Evolutionary conservation across 1,284 basidiomycete genomes (phyloP), one percentile per base, ranked within the genome.

Genomic region (Sphaerobolus stellatus): DNA sequence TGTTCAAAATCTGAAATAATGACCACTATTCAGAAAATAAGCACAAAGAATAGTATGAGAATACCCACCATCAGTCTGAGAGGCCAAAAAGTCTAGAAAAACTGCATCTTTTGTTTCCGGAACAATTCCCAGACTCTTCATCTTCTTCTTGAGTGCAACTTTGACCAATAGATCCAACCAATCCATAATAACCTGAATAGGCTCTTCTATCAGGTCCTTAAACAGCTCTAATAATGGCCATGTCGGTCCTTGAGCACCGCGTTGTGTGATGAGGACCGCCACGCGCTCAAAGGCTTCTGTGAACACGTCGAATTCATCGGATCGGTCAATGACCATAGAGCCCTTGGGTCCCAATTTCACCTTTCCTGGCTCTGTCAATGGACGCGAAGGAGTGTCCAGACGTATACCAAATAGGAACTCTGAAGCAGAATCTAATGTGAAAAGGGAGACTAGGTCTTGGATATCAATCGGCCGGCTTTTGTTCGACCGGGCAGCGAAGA

Each of bases 151-250:
- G 25, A 88, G 56, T 0, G 80, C 82, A 11, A 68, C 70, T 52
- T 74, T 61, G 2, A 89, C 82, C 6, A 88, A 71, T 1, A 85
- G 85, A 58, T 86, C 79, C 7, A 87, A 60, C 79, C 80, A 88
- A 25, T 70, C 67, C 54, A 75, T 73, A 57, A 88, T 83, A 5
- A 78, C 75, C 31, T 75, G 68, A 20, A 77, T 75, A 52, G 84
- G 76, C 13, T 72, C 72, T 46, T 70, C 62, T 25, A 79, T 82
- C 62, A 77, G 79, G 64, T 89, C 86, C 18, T 75, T 71, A 59
- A 80, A 77, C 3, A 88, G 59, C 64, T 90, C 88, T 38, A 82
- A 78, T 11, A 86, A 61, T 0, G 86, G 85, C 88, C 88, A 90
- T 45, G 83, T 74, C 46, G 78, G 72, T 7, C 86, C 86, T 11